Conservation (phyloP, 148 eudicot species). For the Camellia sinensis region DNA sequence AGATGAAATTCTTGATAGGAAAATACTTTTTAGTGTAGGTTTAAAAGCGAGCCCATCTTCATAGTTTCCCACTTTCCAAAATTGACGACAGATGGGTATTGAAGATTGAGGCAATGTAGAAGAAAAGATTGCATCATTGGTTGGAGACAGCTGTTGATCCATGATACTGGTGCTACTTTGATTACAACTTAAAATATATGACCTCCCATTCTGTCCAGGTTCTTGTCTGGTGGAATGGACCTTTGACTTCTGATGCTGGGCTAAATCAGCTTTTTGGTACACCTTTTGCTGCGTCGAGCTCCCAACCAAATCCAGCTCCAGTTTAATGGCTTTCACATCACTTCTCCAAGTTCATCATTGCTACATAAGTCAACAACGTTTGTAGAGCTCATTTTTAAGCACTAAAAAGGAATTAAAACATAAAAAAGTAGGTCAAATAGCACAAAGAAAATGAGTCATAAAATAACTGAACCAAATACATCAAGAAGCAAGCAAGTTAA, state of each 20-base stretch:
- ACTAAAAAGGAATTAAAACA: slow-evolving; percentile 6
- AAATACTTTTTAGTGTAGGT: slow-evolving; percentile 53
- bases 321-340: slow-evolving; percentile 36
- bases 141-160: slow-evolving; percentile 40
- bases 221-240: slow-evolving; percentile 31
- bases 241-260: slow-evolving; percentile 12
- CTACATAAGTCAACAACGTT: slow-evolving; percentile 16
- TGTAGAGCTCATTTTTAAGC: slow-evolving; percentile 11
- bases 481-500: background rate
- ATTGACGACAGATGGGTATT: slow-evolving; percentile 88
- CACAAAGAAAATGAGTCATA: background rate
- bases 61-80: slow-evolving; percentile 92
- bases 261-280: slow-evolving; percentile 18
- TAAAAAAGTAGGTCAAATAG: background rate
- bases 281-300: slow-evolving; percentile 25
- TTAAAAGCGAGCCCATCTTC: slow-evolving; percentile 42
- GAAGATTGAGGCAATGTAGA: slow-evolving; percentile 55
- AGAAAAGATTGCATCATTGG: slow-evolving; percentile 46
- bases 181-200: slow-evolving; percentile 28
- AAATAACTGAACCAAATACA: background rate
- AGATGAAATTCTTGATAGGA: slow-evolving; percentile 6
- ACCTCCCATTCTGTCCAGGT: slow-evolving; percentile 32
- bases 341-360: slow-evolving; percentile 36
- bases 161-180: slow-evolving; percentile 38
- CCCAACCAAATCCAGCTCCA: slow-evolving; percentile 31